Base-by-base conservation (phyloP, 257 asterid genomes). In the Capsicum rhomboideum region DNA sequence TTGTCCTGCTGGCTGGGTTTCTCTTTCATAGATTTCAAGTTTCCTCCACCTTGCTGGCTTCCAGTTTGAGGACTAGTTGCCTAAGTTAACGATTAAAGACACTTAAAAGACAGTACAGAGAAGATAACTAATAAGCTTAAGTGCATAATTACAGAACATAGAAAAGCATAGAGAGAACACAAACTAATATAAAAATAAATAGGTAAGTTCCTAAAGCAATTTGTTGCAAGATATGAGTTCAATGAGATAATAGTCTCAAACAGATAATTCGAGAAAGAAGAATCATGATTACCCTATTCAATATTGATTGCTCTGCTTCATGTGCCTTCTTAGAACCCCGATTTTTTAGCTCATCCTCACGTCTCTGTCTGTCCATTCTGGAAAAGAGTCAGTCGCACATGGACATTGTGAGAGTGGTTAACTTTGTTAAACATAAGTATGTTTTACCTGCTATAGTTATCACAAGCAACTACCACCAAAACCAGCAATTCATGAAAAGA, bases 281-380 rank as follows among this genome's bases (percentile, higher is more conserved):
- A 82, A 20, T 18, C 50, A 63, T 61, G 44, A 53, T 63, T 87
- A 96, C 99, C 96, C 98, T 89, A 84, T 92, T 94, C 64, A 92
- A 71, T 54, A 91, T 88, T 86, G 98, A 89, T 88, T 92, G 98
- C 87, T 96, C 99, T 17, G 95, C 94, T 21, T 96, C 98, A 84
- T 80, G 85, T 74, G 87, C 93, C 90, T 92, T 96, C 85, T 94
- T 96, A 69, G 98, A 94, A 59, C 98, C 89, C 56, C 97, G 95
- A 34, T 89, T 93, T 87, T 96, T 96, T 86, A 90, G 85, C 91
- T 96, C 99, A 63, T 94, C 99, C 85, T 94, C 99, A 64, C 99
- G 98, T 46, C 99, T 91, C 87, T 93, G 99, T 82, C 98, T 89
- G 87, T 96, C 99, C 99, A 92, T 94, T 89, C 98, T 94, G 92